Conservation (phyloP, 1,284 basidiomycete genomes). For the Bjerkandera adusta region DNA sequence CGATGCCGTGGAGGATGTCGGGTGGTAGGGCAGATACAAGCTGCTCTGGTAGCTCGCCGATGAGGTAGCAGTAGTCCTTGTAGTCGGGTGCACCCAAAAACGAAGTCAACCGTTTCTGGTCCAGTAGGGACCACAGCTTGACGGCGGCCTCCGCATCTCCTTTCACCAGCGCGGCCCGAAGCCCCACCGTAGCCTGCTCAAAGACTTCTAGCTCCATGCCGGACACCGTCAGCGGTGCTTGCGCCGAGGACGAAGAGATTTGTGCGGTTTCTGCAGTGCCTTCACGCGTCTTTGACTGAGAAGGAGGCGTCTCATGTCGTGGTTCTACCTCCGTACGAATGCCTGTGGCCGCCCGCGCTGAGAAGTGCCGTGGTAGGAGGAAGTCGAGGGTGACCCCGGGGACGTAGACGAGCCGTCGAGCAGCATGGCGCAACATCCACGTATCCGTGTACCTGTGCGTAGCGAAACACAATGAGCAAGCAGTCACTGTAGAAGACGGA, state of each 20-base stretch:
- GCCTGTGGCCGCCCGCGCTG: not conserved
- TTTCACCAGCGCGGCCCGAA: conserved; percentile 16
- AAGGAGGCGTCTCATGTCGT: no score
- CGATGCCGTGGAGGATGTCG: conserved; percentile 26
- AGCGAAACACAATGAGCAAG: not conserved
- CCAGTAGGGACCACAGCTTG: conserved; percentile 43
- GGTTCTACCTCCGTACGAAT: no score
- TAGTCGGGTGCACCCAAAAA: conserved; percentile 42
- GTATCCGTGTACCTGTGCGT: not conserved
- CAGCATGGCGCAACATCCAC: conserved; percentile 21
- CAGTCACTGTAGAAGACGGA: not conserved
- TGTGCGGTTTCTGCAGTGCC: no score
- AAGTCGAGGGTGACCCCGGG: conserved; percentile 25
- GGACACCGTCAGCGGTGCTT: not conserved
- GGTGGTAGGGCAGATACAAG: conserved; percentile 30
- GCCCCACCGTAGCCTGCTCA: conserved; percentile 15
- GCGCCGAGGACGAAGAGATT: not conserved
- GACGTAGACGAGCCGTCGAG: conserved; percentile 6
- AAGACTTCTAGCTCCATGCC: conserved; percentile 13
- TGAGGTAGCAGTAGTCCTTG: conserved; percentile 35
- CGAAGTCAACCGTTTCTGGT: conserved; percentile 39
- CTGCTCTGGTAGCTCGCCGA: conserved; percentile 23
- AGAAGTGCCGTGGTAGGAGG: conserved; percentile 21
- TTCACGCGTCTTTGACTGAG: no score
- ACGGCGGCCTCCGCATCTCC: conserved; percentile 25